These are phyloP conservation scores for Piromyces finnis DNA, from an alignment of 192 early-diverging fungal genomes.

Conservation along the genomic window DNA sequence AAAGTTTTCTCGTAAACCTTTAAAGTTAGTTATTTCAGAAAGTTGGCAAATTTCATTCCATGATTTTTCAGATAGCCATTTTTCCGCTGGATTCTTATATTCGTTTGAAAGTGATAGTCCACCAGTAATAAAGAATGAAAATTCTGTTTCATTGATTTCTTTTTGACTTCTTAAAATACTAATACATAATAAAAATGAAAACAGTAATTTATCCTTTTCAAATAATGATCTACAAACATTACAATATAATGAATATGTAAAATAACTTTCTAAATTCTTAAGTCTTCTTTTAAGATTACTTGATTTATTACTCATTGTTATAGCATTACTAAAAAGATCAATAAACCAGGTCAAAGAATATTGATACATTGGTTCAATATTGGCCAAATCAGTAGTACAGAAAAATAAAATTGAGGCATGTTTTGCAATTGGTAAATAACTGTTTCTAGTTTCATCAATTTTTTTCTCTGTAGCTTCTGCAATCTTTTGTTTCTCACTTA, in stretches of 20 bases:
- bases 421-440: slow-evolving; percentile 45
- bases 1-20: slow-evolving; percentile 28
- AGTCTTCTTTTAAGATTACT: slow-evolving; percentile 23
- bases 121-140: slow-evolving; percentile 32
- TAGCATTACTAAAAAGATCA: slow-evolving; percentile 35
- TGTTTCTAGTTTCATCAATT: slow-evolving; percentile 46
- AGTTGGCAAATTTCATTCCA: slow-evolving; percentile 32
- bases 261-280: slow-evolving; percentile 22
- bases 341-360: slow-evolving; percentile 50
- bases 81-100: slow-evolving; percentile 5
- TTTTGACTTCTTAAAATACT: slow-evolving; percentile 22
- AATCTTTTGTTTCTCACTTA: slow-evolving; percentile 47
- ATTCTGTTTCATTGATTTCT: slow-evolving; percentile 30
- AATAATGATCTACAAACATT: slow-evolving; percentile 42
- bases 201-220: slow-evolving; percentile 46
- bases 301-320: slow-evolving; percentile 31
- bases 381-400: slow-evolving; percentile 45
- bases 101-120: slow-evolving; percentile 16
- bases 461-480: slow-evolving; percentile 48
- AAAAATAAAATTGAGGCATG: slow-evolving; percentile 41
- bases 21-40: slow-evolving; percentile 25
- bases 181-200: slow-evolving; percentile 29
- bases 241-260: slow-evolving; percentile 31
- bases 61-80: slow-evolving; percentile 33
- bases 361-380: slow-evolving; percentile 53